phyloP scores from a whole-genome alignment of 257 asterid genomes.

The Marsdenia floribunda region DNA sequence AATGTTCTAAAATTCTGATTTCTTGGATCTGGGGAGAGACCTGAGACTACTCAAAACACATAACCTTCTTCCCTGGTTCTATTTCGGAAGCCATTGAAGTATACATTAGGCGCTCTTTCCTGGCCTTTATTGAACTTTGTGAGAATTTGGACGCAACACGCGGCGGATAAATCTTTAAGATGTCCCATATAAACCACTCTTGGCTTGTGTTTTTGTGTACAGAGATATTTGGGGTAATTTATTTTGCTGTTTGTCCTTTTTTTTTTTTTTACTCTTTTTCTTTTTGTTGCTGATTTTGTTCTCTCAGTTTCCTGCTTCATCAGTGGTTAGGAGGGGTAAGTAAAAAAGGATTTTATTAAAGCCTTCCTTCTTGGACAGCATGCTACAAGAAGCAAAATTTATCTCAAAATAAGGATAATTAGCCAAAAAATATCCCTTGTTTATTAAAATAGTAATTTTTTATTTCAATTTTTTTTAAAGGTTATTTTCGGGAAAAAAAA shows the following conservation, averaged over 20 bases:
- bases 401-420: no score
- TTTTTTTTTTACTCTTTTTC: no score
- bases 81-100: conserved; percentile 15
- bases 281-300: background rate
- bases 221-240: background rate
- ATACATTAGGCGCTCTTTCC: conserved; percentile 4
- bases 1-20: conserved; percentile 13
- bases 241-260: background rate
- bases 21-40: conserved; percentile 26
- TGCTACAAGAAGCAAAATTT: no score
- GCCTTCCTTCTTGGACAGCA: no score
- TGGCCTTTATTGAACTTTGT: background rate
- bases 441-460: no score
- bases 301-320: background rate
- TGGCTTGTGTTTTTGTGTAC: background rate
- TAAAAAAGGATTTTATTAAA: no score
- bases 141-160: background rate
- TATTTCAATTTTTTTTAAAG: no score
- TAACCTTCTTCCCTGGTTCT: conserved; percentile 6
- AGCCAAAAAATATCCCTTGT: no score
- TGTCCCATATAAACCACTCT: conserved; percentile 3
- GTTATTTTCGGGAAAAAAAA: no score
- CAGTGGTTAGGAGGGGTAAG: no score
- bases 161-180: conserved; percentile 5
- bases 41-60: background rate